Evolutionary conservation across 805 yeast species (phyloP), one percentile per base, ranked within the genome.

Genomic region (Kazachstania africana): DNA sequence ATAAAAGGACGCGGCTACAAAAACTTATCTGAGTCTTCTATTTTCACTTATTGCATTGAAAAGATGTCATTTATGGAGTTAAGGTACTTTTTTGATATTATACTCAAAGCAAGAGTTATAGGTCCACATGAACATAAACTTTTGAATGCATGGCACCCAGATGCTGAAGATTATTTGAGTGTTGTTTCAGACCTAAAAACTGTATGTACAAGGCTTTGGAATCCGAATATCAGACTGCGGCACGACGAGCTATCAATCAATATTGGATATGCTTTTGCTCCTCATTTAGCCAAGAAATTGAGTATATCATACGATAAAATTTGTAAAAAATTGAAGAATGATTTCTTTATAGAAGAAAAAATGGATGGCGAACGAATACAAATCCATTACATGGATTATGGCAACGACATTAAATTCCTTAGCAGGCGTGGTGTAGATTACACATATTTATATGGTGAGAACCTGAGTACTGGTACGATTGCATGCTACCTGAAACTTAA

Each of bases 291-390:
- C 1, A 63, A 68, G 22, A 76, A 73, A 37, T 60, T 75, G 1
- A 59, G 60, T 19, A 55, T 60, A 3, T 58, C 68, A 12, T 74
- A 77, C 47, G 65, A 62, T 2, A 59, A 63, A 3, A 53, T 79
- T 14, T 69, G 75, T n/a, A 45, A 53, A 6, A 59, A 53, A 16
- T 59, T 80, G 47, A 15, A 52, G 28, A 16, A 53, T 38, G 59
- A 64, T 16, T 83, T 84, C 45, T 67, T 65, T 32, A 72, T 88
- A 8, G 97, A 88, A 47, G 96, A 88, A 50, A 88, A 88, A 50
- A 68, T 85, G 59, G 96, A 88, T 54, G 98, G 97, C 3, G 96
- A 88, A 53, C 59, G 98, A 42, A 73, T 83, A 44, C 76, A 82
- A 33, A 42, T 85, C 28, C 98, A 88, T 50, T 71, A 74, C 59